phyloP scores from a whole-genome alignment of 805 yeast species.

The Maudiozyma bulderi region DNA sequence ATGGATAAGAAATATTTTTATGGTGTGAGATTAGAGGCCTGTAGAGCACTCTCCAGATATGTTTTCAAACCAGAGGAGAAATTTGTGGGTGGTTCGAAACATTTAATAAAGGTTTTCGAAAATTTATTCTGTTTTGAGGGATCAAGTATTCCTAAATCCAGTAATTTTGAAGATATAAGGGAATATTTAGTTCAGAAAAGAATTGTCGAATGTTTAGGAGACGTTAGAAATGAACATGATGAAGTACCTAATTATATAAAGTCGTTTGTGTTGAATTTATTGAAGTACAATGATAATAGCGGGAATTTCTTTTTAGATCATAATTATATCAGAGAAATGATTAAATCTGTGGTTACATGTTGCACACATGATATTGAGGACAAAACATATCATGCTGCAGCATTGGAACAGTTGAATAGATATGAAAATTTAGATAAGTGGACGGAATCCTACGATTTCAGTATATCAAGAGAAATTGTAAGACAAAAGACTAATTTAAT shows the following conservation, averaged over 20 bases:
- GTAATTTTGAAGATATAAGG: conserved; percentile 67
- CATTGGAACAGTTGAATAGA: conserved; percentile 61
- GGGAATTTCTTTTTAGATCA: conserved; percentile 70
- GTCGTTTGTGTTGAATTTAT: conserved; percentile 54
- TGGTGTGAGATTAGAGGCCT: conserved; percentile 85
- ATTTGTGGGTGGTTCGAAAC: conserved; percentile 48
- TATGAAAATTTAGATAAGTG: conserved; percentile 73
- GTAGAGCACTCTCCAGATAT: conserved; percentile 59
- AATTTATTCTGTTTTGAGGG: conserved; percentile 62
- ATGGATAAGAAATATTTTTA: conserved; percentile 80
- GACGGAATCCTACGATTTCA: conserved; percentile 59
- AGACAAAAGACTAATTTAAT: conserved; percentile 57
- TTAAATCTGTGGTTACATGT: conserved; percentile 42
- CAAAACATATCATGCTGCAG: conserved; percentile 35
- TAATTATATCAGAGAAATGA: conserved; percentile 49
- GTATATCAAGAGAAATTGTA: conserved; percentile 40
- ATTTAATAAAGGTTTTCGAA: conserved; percentile 61
- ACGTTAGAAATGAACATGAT: conserved; percentile 53
- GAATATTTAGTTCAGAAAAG: conserved; percentile 60
- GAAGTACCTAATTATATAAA: conserved; percentile 51
- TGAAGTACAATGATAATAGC: conserved; percentile 79
- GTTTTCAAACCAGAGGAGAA: conserved; percentile 35
- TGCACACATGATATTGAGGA: conserved; percentile 29
- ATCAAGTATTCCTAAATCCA: conserved; percentile 62
- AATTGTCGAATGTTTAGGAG: conserved; percentile 53